Base-by-base conservation (phyloP, 129 eudicot species). In the Smallanthus sonchifolius region DNA sequence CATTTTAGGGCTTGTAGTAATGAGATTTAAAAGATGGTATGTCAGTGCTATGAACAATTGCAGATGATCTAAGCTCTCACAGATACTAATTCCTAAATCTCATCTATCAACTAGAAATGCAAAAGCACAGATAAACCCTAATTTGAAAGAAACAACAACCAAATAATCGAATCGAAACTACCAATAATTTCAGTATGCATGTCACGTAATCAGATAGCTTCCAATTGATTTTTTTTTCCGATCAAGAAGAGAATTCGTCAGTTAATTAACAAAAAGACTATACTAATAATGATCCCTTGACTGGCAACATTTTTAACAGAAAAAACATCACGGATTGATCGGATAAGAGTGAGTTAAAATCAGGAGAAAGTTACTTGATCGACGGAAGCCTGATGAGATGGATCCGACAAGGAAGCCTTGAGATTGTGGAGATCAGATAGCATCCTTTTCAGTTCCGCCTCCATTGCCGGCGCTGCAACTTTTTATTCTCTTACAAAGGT, bases 381-480 rank as follows among this genome's bases (percentile, higher is more conserved):
- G 48, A 85, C 56, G 3, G 79, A 79, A 82, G 85, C 69, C 6
- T 49, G 85, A 17, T 66, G 84, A 68, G 87, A 82, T 65, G 86
- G 83, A 79, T 79, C 90, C 7, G 80, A n/a, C n/a, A 77, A 67
- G 62, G 90, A 86, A 66, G 63, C 39, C 38, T 83, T 80, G 15
- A 86, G 84, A n/a, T 66, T 48, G 6, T 86, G 67, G 37, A 86
- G 90, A 79, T 83, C 90, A 54, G 56, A 60, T 42, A 86, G 28
- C 80, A 80, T 43, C 51, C 15, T 72, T 54, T 79, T 73, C 75
- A 86, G 69, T 45, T 82, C 87, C 30, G 51, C 66, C 83, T 86
- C 87, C 89, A 85, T 85, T 43, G 56, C 57, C 20, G 63, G 17
- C 13, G 61, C 57, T 75, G 39, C 32, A 39, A 7, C 44, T 39